Evolutionary conservation across 2,329 filamentous ascomycete species (phyloP), one percentile per base, ranked within the genome.

Genomic region (Ophiostoma montium): DNA sequence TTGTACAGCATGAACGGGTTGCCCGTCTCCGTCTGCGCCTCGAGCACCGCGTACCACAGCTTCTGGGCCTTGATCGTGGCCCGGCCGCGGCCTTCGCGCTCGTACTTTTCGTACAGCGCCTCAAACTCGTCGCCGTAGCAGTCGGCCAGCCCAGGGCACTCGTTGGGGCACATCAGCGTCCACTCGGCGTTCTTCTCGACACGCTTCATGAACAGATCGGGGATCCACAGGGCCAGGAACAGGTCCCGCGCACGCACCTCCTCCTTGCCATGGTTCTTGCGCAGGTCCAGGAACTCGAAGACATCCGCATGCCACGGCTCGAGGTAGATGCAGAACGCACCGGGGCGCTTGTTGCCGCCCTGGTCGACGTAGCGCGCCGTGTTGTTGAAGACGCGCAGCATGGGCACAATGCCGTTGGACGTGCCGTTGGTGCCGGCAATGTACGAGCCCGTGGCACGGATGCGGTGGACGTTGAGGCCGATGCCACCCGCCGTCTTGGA

Each of bases 1-100:
- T 98, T 98, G 82, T 98, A 98, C 53, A 96, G 82, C 87, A 98
- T 98, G 71, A 95, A 98, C 45, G 92, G 92, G 69, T 94, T 96
- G 59, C 92, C 92, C 42, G 92, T 98, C 79, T 98, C 92, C 32
- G 90, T 96, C 72, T 98, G 92, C 46, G 92, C 86, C 71, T 98
- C 92, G 44, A 98, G 78, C 57, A 98, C 95, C 57, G 90, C 88
- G 65, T 96, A 96, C 92, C 92, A 98, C 51, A 98, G 82, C 77
- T 98, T 98, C 75, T 98, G 92, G 21, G 92, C 92, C 69, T 94
- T 92, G 62, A 98, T 73, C 18, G 86, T 95, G 71, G 84, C 84
- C 57, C 89, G 87, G 56, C 92, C 90, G 60, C 84, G 82, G 58
- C 86, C 86, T 63, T 89, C 84, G 56, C 74, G 74, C 71, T 98